Conservation (phyloP, 306 rosid genomes). For the Canavalia ensiformis region DNA sequence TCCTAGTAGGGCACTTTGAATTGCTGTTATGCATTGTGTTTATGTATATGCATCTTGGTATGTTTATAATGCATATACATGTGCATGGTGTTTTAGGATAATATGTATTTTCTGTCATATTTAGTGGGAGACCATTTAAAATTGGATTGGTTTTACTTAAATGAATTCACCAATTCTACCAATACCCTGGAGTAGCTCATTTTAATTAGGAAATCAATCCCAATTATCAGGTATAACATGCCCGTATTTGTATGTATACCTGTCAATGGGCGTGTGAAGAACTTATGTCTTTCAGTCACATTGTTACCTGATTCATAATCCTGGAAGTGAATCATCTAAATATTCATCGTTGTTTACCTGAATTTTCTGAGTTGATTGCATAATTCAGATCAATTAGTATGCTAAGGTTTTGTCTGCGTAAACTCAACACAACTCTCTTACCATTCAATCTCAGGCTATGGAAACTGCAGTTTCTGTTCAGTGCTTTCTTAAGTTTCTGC, state of each 20-base stretch:
- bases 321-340: constrained; percentile 10
- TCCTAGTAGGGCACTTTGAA: constrained; percentile 10
- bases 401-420: constrained; percentile 19
- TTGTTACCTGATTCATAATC: constrained; percentile 36
- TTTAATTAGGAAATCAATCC: constrained; percentile 28
- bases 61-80: not conserved
- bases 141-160: constrained; percentile 22
- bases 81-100: not conserved
- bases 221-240: constrained; percentile 26
- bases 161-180: constrained; percentile 1
- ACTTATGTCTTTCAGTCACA: not conserved
- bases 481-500: not conserved
- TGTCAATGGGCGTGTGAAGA: constrained; percentile 10
- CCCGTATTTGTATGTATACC: constrained; percentile 18
- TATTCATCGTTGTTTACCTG: not conserved
- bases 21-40: not conserved
- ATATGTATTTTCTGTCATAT: constrained; percentile 15
- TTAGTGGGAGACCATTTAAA: constrained; percentile 27
- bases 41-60: not conserved
- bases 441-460: constrained; percentile 8
- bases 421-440: constrained; percentile 11
- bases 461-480: constrained; percentile 39
- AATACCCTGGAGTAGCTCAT: constrained; percentile 24
- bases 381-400: constrained; percentile 21
- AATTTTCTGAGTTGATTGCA: constrained; percentile 14